These are phyloP conservation scores for Cytidiella melzeri DNA, from an alignment of 768 basidiomycete genomes.

Conservation along the genomic window DNA sequence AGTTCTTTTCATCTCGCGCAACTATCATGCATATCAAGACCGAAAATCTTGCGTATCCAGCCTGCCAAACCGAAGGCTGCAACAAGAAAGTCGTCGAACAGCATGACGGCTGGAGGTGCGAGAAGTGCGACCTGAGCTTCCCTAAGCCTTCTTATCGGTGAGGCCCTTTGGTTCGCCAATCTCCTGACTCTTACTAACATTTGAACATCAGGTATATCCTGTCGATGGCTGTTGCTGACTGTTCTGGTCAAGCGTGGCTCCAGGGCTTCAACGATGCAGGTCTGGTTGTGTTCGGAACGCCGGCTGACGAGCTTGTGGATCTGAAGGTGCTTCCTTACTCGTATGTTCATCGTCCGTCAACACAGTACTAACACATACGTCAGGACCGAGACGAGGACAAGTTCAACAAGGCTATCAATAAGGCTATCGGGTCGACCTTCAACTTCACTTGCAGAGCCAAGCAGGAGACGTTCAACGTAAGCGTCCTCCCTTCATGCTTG, in stretches of 20 bases:
- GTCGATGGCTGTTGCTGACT: slow-evolving; percentile 82
- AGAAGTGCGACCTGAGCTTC: slow-evolving; percentile 79
- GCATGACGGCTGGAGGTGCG: slow-evolving; percentile 80
- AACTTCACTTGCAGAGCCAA: slow-evolving; percentile 86
- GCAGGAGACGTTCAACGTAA: slow-evolving; percentile 79
- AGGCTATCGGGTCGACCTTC: slow-evolving; percentile 62
- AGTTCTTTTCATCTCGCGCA: slow-evolving; percentile 75
- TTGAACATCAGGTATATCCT: slow-evolving; percentile 59
- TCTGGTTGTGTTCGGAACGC: slow-evolving; percentile 62
- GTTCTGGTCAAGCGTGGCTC: slow-evolving; percentile 86
- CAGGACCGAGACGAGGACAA: slow-evolving; percentile 56
- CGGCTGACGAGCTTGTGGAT: slow-evolving; percentile 72
- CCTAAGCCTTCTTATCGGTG: slow-evolving; percentile 77
- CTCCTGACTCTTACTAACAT: neutral
- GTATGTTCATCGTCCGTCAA: no score
- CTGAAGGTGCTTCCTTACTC: no score
- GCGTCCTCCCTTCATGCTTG: slow-evolving; percentile 20
- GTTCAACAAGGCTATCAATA: slow-evolving; percentile 54
- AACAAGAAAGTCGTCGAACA: slow-evolving; percentile 83
- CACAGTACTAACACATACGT: no score
- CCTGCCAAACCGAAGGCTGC: slow-evolving; percentile 74
- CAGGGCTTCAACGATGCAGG: slow-evolving; percentile 96
- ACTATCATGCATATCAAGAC: slow-evolving; percentile 84
- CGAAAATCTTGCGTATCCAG: slow-evolving; percentile 83
- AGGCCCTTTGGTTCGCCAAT: slow-evolving; percentile 19